Conservation (phyloP, 306 rosid genomes). For the Trifolium subterraneum region DNA sequence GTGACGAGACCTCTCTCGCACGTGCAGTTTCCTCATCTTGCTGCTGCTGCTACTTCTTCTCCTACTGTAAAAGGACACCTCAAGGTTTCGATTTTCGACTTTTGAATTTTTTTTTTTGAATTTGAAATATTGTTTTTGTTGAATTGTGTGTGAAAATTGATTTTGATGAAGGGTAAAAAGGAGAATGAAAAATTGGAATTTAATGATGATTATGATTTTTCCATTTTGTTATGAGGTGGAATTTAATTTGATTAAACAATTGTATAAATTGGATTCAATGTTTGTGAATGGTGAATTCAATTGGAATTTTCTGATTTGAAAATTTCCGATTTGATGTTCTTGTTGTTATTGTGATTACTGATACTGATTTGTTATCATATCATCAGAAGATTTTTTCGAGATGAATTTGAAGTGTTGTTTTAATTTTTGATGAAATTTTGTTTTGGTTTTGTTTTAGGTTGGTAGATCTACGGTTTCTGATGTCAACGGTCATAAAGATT, state of each 20-base stretch:
- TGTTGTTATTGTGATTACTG: neutral
- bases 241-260: neutral
- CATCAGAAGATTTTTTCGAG: neutral
- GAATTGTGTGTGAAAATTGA: neutral
- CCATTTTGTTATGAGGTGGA: neutral
- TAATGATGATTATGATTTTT: conserved; percentile 12
- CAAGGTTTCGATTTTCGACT: conserved; percentile 46
- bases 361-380: conserved; percentile 8
- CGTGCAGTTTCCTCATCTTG: conserved; percentile 48
- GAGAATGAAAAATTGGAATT: neutral
- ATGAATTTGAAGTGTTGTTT: neutral
- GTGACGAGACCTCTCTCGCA: conserved; percentile 51
- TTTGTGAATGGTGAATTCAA: neutral
- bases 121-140: neutral
- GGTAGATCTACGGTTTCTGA: conserved; percentile 57
- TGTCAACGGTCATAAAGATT: conserved; percentile 63
- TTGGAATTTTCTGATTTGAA: conserved; percentile 7
- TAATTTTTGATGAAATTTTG: neutral
- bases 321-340: neutral
- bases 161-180: neutral
- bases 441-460: conserved; percentile 50
- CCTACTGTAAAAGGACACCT: conserved; percentile 42
- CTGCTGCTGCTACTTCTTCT: conserved; percentile 37
- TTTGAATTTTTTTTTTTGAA: conserved; percentile 4
- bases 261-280: conserved; percentile 2